Percentiles rank a stretch among this genome's conserved stretches.
phyloP scores from a whole-genome alignment of 192 early-diverging fungal genomes.

The Backusella tuberculispora region DNA sequence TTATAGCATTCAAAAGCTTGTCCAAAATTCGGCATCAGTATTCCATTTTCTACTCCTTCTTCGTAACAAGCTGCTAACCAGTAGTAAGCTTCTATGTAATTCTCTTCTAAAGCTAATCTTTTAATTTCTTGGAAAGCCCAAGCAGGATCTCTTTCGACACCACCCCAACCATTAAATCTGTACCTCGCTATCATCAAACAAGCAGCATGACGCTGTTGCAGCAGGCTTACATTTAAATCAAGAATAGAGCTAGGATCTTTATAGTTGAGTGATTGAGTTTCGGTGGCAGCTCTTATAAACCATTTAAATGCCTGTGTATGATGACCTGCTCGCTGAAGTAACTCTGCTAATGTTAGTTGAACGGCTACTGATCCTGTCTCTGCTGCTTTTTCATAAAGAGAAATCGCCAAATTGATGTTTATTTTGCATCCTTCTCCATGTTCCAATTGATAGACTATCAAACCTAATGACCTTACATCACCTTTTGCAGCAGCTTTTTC shows the following conservation, averaged over 20 bases:
- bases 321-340: constrained; percentile 27
- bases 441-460: constrained; percentile 37
- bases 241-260: not conserved
- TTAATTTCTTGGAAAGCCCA: constrained; percentile 27
- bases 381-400: constrained; percentile 33
- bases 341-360: constrained; percentile 30
- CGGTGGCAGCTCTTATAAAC: constrained; percentile 23
- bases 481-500: constrained; percentile 41
- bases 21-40: constrained; percentile 7
- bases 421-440: constrained; percentile 29
- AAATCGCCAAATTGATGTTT: constrained; percentile 27
- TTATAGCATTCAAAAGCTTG: constrained; percentile 36
- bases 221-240: not conserved
- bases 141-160: constrained; percentile 13
- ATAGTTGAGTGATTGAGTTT: not conserved
- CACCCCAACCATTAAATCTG: constrained; percentile 38
- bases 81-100: constrained; percentile 29
- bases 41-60: constrained; percentile 21
- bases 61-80: constrained; percentile 34
- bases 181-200: constrained; percentile 40
- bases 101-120: constrained; percentile 18
- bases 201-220: constrained; percentile 23
- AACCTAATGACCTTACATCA: constrained; percentile 30
- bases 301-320: constrained; percentile 32
- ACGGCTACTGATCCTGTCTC: constrained; percentile 31